Conservation (phyloP, 257 asterid species). For the Salvia rosmarinus region DNA sequence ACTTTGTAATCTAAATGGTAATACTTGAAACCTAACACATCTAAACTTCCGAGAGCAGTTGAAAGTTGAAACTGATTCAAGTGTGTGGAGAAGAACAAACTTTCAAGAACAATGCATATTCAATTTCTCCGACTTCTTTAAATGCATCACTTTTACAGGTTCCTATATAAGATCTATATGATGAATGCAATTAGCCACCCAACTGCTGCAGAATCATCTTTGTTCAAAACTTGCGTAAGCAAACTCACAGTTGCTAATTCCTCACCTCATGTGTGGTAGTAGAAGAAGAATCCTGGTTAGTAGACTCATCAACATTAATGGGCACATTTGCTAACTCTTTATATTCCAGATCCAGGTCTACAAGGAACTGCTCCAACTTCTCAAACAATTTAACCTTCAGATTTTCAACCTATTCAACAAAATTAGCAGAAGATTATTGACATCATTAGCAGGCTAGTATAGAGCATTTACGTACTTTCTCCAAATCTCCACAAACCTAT, state of each 20-base stretch:
- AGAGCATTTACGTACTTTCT: slow-evolving; percentile 18
- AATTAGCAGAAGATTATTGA: slow-evolving; percentile 27
- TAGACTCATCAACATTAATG: slow-evolving; percentile 43
- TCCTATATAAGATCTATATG: slow-evolving; percentile 20
- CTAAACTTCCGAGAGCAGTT: slow-evolving; percentile 3
- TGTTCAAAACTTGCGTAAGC: slow-evolving; percentile 14
- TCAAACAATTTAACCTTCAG: slow-evolving; percentile 88
- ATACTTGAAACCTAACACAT: slow-evolving; percentile 24
- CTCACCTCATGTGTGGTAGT: slow-evolving; percentile 74
- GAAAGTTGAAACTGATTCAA: slow-evolving; percentile 22
- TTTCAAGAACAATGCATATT: slow-evolving; percentile 1
- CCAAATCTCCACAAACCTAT: slow-evolving; percentile 14
- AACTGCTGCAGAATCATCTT: slow-evolving; percentile 10
- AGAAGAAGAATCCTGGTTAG: slow-evolving; percentile 52
- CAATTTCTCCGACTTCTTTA: neutral
- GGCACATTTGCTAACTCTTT: slow-evolving; percentile 53
- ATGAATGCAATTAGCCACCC: slow-evolving; percentile 13
- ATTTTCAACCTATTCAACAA: slow-evolving; percentile 75
- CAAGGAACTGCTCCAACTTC: slow-evolving; percentile 90
- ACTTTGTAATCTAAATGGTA: slow-evolving; percentile 21
- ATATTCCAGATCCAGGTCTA: slow-evolving; percentile 77
- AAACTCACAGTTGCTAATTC: slow-evolving; percentile 25
- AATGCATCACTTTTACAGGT: neutral
- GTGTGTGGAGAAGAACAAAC: slow-evolving; percentile 18
- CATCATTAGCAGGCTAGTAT: slow-evolving; percentile 22